Evolutionary conservation across 176 grass and related monocot species (phyloP), one percentile per base, ranked within the genome.

Genomic region (Oryza meyeriana): DNA sequence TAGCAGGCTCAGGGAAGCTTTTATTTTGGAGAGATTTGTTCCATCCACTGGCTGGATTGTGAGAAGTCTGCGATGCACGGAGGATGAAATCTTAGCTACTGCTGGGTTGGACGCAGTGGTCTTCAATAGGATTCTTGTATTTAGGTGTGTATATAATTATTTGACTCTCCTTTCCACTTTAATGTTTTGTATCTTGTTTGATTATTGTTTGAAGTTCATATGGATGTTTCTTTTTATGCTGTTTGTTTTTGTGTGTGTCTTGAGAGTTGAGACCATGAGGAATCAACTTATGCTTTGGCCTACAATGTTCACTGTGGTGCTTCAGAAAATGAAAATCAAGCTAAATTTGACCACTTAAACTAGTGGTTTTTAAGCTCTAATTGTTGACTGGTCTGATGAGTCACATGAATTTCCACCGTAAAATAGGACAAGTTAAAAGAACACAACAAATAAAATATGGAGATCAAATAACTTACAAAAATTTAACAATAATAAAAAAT

Each of bases 91-190:
- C 64, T 68, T 98, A 24, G 81, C 82, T 61, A 81, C 78, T 52
- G 95, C 88, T 79, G 92, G 95, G 24, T 68, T 98, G 61, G 95
- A 98, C 91, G 95, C 92, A 66, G 92, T 98, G 69, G 90, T 98
- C 55, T 95, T 98, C 79, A 84, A 91, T 79, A 88, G 90, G 84
- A 87, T 94, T 64, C 58, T 95, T 57, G 89, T 95, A 69, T 98
- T 98, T 76, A 95, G 95, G 96, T 98, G 39, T 26, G 5, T 69
- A 29, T 10, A 61, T 84, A 50, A 74, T 47, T 50, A 52, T 25
- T 26, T 61, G 24, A 42, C 25, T 76, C 39, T 55, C 70, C 45
- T 0, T 36, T 41, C 52, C 42, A 10, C 55, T 74, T 65, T 20
- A 44, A 4, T 42, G 71, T 42, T 71, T 40, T 40, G 0, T 40